Percentiles rank a stretch among this genome's conserved stretches.
These are phyloP conservation scores for Zygoascus biomembranicola DNA, from an alignment of 805 yeast species.

Conservation along the genomic window DNA sequence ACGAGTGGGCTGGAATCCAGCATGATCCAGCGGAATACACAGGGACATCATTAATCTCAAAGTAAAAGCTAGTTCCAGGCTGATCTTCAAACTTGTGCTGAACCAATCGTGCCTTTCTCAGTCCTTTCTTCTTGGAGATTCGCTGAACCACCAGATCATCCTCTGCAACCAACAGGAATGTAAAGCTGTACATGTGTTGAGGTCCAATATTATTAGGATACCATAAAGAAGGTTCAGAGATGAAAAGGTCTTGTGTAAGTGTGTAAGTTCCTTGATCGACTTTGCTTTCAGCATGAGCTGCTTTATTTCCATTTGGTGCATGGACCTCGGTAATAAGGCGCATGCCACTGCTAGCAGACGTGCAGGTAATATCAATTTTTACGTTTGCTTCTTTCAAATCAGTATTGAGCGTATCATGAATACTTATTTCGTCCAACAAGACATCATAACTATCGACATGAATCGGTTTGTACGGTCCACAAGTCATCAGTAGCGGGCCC, in stretches of 20 bases:
- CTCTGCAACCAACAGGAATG: background rate
- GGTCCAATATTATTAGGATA: constrained; percentile 34
- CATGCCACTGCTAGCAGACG: background rate
- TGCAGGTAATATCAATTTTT: background rate
- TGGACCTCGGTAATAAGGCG: constrained; percentile 4
- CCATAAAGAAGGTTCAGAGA: constrained; percentile 32
- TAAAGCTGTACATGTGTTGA: constrained; percentile 29
- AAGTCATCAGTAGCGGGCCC: constrained; percentile 39
- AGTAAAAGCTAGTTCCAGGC: constrained; percentile 32
- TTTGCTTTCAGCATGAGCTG: background rate
- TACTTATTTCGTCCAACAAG: constrained; percentile 8
- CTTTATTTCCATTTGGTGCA: constrained; percentile 8
- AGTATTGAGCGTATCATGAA: constrained; percentile 7
- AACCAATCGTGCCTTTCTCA: constrained; percentile 34
- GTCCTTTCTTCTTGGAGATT: constrained; percentile 24
- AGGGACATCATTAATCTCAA: constrained; percentile 34
- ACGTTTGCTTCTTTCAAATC: background rate
- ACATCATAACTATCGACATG: constrained; percentile 23
- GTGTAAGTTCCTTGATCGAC: background rate
- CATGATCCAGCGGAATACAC: constrained; percentile 34
- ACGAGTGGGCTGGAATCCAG: constrained; percentile 41
- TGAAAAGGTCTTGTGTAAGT: background rate
- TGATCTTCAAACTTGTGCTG: constrained; percentile 27
- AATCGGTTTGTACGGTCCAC: constrained; percentile 39
- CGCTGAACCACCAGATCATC: background rate